Evolutionary conservation across 2,329 filamentous ascomycete species (phyloP), one percentile per base, ranked within the genome.

Genomic region (Neofusicoccum ribis): DNA sequence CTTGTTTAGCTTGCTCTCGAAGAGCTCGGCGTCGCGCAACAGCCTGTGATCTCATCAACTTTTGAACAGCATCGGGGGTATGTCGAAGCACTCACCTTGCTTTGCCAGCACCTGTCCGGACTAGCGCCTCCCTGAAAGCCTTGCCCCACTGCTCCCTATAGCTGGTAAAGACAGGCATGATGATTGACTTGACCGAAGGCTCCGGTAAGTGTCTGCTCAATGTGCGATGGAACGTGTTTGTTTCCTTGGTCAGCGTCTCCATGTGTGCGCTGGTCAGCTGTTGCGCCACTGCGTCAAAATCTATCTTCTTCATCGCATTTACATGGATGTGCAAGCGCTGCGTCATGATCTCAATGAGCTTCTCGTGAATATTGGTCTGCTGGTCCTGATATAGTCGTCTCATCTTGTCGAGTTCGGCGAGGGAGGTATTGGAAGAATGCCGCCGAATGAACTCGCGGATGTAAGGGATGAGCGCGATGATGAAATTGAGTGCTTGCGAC

Each of bases 281-380:
- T 47, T 79, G 80, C 11, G 73, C 76, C 51, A 80, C 78, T 12
- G 80, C 74, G 69, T 94, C 89, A 90, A 92, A 97, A 68, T 91
- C 83, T 47, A 93, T 86, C 56, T 86, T 85, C 73, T 86, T 89
- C 82, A 97, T 89, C 27, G 87, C 86, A 73, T 88, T 89, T 44
- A 92, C 88, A 72, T 94, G 92, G 6, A 89, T 81, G 3, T 86
- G 81, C 1, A 92, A 91, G 5, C 93, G 87, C 1, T 87, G 88
- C 64, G 88, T 90, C 91, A 97, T 96, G 60, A 97, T 97, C 69
- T 96, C 92, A 17, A 96, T 91, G 0, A 97, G 82, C 75, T 97
- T 97, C 73, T 96, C 92, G 75, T 95, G 92, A 66, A 97, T 96
- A 67, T 87, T 93, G 68, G 89, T 89, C 74, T 96, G 93, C 73